Evolutionary conservation across 148 eudicot species (phyloP).

Genomic region (Vaccinium vitisidaea): DNA sequence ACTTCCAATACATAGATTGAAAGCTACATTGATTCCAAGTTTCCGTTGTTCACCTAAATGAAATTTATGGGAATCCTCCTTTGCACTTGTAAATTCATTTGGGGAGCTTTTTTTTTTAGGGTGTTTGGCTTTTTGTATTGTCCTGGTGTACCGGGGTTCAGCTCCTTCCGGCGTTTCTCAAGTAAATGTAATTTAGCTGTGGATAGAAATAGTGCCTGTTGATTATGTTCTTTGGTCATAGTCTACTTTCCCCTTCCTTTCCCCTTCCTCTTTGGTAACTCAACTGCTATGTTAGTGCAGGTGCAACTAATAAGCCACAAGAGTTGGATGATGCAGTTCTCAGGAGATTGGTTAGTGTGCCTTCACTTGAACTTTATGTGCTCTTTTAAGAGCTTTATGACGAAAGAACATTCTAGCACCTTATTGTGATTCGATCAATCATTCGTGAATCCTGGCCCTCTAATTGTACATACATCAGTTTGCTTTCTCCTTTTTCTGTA

Average conservation of each 20-base stretch:
- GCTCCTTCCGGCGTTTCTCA: neutral
- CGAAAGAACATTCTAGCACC: too few relatives aligned
- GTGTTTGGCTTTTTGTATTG: too few relatives aligned
- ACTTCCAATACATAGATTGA: neutral
- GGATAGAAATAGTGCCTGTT: neutral
- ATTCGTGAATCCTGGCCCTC: neutral
- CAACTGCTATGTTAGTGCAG: slow-evolving; percentile 38
- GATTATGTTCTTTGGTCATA: neutral
- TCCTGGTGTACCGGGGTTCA: neutral
- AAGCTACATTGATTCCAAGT: neutral
- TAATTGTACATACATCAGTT: neutral
- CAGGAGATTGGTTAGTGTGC: slow-evolving; percentile 78
- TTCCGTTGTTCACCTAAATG: neutral
- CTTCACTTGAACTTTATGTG: neutral
- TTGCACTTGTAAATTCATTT: neutral
- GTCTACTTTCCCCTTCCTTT: neutral
- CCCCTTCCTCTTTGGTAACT: neutral
- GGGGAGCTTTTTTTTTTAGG: neutral
- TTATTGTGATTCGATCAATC: too few relatives aligned
- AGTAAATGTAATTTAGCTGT: neutral
- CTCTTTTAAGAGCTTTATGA: neutral
- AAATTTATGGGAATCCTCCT: neutral
- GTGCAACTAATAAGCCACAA: slow-evolving; percentile 98
- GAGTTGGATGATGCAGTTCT: slow-evolving; percentile 98
- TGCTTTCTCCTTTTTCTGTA: neutral